Conservation (phyloP, 495 filamentous ascomycete genomes). For the Daldinia caldariorum region DNA sequence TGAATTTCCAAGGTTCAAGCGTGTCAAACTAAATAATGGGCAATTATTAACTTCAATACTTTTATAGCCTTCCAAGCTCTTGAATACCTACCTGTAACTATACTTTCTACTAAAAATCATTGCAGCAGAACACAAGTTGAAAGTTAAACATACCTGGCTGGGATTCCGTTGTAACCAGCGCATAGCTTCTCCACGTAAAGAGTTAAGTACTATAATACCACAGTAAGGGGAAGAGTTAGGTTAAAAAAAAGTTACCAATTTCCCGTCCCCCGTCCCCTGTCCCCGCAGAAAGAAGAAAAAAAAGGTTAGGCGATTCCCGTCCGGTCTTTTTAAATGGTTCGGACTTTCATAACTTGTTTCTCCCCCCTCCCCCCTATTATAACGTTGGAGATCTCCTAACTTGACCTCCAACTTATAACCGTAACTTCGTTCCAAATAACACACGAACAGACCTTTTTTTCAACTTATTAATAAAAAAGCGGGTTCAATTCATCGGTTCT, state of each 20-base stretch:
- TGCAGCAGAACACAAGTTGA: neutral
- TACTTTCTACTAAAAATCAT: neutral
- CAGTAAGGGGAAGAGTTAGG: neutral
- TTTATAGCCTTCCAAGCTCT: neutral
- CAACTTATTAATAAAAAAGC: conserved; percentile 1
- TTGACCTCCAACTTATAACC: neutral
- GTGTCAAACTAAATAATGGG: neutral
- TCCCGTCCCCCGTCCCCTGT: neutral
- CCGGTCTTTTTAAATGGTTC: conserved; percentile 1
- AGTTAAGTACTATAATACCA: neutral
- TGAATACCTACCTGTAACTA: neutral
- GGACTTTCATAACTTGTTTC: neutral
- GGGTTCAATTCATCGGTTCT: neutral
- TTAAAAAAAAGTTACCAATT: conserved; percentile 1
- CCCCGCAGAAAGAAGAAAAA: conserved; percentile 30
- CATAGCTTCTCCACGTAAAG: neutral
- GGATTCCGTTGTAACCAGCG: neutral
- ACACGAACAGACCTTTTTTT: too few relatives aligned
- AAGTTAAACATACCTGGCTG: conserved; percentile 3
- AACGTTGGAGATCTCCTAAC: conserved; percentile 11
- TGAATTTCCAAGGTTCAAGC: neutral
- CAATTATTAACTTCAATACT: neutral
- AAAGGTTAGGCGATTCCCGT: conserved; percentile 12
- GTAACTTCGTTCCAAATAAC: neutral
- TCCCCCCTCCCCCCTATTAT: conserved; percentile 3